Percentiles rank a stretch among this genome's conserved stretches.
These are phyloP conservation scores for Triticum monococcum DNA, from an alignment of 176 grass and related monocot genomes.

Conservation along the genomic window DNA sequence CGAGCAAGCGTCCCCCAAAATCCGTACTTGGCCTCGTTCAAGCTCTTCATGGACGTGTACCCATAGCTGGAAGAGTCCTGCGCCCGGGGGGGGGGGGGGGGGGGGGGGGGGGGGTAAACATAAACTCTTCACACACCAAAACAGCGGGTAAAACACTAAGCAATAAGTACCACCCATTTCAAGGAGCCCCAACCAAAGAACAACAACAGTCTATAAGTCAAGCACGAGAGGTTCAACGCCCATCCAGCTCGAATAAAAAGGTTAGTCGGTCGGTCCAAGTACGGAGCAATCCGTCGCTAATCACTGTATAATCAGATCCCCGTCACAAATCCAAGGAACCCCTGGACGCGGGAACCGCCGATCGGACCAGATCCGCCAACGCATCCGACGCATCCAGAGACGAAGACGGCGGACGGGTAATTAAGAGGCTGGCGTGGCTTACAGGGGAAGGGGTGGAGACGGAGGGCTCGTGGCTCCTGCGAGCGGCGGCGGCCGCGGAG, in stretches of 20 bases:
- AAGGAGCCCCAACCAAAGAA: background rate
- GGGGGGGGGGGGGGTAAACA: background rate
- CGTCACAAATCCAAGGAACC: background rate
- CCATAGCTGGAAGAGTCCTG: conserved; percentile 63
- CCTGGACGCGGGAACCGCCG: background rate
- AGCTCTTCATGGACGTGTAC: conserved; percentile 86
- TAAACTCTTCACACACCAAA: background rate
- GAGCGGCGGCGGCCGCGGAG: conserved; percentile 31
- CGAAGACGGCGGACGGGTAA: background rate
- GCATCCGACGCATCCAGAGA: conserved; percentile 27
- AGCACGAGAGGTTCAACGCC: background rate
- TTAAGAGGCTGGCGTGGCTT: background rate
- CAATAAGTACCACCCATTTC: background rate
- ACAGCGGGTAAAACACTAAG: background rate
- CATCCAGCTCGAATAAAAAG: background rate
- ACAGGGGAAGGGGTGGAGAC: conserved; percentile 49
- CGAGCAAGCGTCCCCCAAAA: conserved; percentile 76
- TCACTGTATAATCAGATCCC: background rate
- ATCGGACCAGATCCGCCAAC: conserved; percentile 43
- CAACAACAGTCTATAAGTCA: background rate
- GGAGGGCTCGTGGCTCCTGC: conserved; percentile 49
- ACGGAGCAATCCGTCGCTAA: background rate
- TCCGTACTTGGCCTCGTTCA: conserved; percentile 87
- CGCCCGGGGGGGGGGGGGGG: background rate
- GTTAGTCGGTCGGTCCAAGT: background rate